Evolutionary conservation across 2,329 filamentous ascomycete genomes (phyloP), one percentile per base, ranked within the genome.

Genomic region (Zopfia rhizophila): DNA sequence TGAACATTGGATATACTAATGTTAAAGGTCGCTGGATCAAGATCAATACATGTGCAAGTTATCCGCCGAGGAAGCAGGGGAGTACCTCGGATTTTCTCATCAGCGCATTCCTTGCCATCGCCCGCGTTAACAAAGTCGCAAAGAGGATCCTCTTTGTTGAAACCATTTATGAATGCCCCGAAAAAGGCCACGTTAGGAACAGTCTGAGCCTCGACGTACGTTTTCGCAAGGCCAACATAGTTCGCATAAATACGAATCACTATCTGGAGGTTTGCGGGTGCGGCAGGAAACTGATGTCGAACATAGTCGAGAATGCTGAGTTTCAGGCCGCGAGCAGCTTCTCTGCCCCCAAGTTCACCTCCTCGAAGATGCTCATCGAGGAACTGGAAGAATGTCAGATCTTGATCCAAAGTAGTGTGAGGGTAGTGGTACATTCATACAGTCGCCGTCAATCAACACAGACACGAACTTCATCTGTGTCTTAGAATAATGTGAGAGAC

Each of bases 51-150:
- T n/a, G n/a, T n/a, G n/a, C n/a, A n/a, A n/a, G n/a, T n/a, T n/a
- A n/a, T n/a, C n/a, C n/a, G n/a, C n/a, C n/a, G n/a, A n/a, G n/a
- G n/a, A n/a, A n/a, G n/a, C n/a, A n/a, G n/a, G n/a, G n/a, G n/a
- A 14, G 60, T 66, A 58, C 74, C 73, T 65, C 68, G 68, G 13
- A 77, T 53, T 39, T 76, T 76, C 24, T 68, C 65, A 53, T 76
- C 74, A 2, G 72, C 60, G 33, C 73, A 76, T 46, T 76, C 73
- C 42, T 76, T 76, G 7, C 73, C 73, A 42, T 70, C 64, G 5
- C 74, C 75, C 7, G 70, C 73, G 58, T 76, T 72, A 17, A 75
- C 63, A 43, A 70, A 74, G 27, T 76, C 72, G 48, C 68, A 74
- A 14, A 71, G 41, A 1, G 58, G 39, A 35, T 69, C 51, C 16